Evolutionary conservation across 2,329 filamentous ascomycete species (phyloP), one percentile per base, ranked within the genome.

Genomic region (Ophiosphaerella narmari): DNA sequence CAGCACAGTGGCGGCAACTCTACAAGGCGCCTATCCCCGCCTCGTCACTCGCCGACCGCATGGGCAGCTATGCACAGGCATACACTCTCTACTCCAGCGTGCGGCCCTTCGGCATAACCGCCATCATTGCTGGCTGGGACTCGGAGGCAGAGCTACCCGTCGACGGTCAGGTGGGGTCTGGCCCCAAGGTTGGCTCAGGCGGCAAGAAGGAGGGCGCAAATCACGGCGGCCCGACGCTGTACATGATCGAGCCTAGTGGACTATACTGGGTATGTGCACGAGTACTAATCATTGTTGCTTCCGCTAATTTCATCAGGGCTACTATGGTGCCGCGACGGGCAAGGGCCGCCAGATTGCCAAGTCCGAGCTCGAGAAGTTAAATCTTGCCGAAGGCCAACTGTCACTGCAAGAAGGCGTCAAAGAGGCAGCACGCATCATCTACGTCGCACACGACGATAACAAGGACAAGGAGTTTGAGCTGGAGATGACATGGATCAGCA

Each of bases 401-500:
- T 89, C 87, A 55, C 80, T 99, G 52, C 80, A 88, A 70, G 87
- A 97, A 70, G 94, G 88, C 43, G 90, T 99, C 69, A 97, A 96
- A 82, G 90, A 97, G 80, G 94, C 94, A 31, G 94, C 94, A 48
- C 82, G 91, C 55, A 99, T 99, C 77, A 97, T 99, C 77, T 95
- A 97, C 74, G 86, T 96, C 53, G 92, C 93, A 41, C 94, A 99
- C 73, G 94, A 97, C 75, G 94, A 99, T 75, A 97, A 93, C 82
- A 97, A 97, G 80, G 94, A 97, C 78, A 99, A 99, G 82, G 94
- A 97, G 60, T 99, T 97, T 70, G 94, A 99, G 85, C 82, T 99
- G 52, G 94, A 99, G 80, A 95, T 99, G 91, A 96, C 90, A 52
- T 99, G 94, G 94, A 90, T 97, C 74, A 97, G 91, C 75, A 85